Conservation (phyloP, 371 early-diverging fungal species). For the Mortierella sp. region DNA sequence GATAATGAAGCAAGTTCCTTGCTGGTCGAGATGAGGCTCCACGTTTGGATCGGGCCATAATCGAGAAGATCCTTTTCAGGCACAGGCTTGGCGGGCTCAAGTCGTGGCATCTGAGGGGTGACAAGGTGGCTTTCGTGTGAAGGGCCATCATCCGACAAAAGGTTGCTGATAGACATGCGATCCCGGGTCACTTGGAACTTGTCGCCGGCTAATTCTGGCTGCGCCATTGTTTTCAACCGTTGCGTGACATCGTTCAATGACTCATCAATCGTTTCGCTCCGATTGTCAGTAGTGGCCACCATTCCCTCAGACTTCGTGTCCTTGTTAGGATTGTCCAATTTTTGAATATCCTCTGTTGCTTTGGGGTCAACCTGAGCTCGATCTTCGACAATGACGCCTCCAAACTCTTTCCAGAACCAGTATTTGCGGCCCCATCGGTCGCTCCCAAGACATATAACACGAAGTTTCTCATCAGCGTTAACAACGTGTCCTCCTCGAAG, state of each 20-base stretch:
- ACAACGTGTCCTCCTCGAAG: conserved; percentile 53
- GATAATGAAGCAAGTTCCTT: conserved; percentile 50
- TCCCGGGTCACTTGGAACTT: conserved; percentile 16
- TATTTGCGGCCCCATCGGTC: conserved; percentile 57
- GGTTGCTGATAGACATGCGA: conserved; percentile 45
- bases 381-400: conserved; percentile 53
- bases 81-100: background rate
- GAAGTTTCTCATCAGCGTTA: conserved; percentile 41
- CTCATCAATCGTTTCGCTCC: background rate
- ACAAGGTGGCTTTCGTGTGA: background rate
- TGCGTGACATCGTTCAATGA: conserved; percentile 39
- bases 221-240: conserved; percentile 49
- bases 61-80: conserved; percentile 40
- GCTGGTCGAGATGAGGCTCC: conserved; percentile 48
- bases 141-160: conserved; percentile 10
- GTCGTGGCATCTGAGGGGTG: background rate
- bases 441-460: conserved; percentile 45
- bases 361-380: conserved; percentile 42
- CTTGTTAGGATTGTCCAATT: background rate
- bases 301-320: background rate
- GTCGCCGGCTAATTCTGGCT: conserved; percentile 39
- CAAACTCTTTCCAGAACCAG: conserved; percentile 57
- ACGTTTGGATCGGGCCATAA: conserved; percentile 49
- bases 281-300: background rate
- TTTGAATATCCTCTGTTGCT: background rate